phyloP scores from a whole-genome alignment of 805 yeast species.

The Isabelozyma pseudorhagii region DNA sequence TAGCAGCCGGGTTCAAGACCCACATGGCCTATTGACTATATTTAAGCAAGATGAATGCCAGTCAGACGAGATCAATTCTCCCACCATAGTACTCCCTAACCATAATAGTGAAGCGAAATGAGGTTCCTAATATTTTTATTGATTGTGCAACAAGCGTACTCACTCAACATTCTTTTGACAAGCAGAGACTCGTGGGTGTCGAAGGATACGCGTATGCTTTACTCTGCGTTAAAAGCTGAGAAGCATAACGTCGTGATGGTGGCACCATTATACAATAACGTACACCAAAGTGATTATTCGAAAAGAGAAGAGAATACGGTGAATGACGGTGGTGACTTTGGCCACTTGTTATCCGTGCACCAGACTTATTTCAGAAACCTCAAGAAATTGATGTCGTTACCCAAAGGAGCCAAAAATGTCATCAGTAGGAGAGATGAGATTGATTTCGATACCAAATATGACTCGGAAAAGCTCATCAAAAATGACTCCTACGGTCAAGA shows the following conservation, averaged over 20 bases:
- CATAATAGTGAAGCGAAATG: background rate
- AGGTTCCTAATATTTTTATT: background rate
- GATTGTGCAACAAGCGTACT: background rate
- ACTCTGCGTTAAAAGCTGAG: conserved; percentile 22
- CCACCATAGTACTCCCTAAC: background rate
- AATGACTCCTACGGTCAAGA: conserved; percentile 28
- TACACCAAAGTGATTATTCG: background rate
- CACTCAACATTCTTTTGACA: conserved; percentile 23
- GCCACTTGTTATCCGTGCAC: conserved; percentile 27
- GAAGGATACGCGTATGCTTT: conserved; percentile 27
- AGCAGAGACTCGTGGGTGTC: conserved; percentile 38
- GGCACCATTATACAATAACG: conserved; percentile 26
- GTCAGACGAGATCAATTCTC: background rate
- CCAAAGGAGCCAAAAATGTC: conserved; percentile 19
- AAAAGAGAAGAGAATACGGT: conserved; percentile 1
- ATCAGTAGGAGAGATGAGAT: conserved; percentile 5
- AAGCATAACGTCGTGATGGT: conserved; percentile 31
- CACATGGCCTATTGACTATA: background rate
- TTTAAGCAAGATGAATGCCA: background rate
- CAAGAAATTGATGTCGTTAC: conserved; percentile 5
- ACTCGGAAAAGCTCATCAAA: conserved; percentile 1
- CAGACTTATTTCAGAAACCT: conserved; percentile 25
- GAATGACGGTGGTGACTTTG: conserved; percentile 31
- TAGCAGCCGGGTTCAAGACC: background rate
- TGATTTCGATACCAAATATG: background rate